Evolutionary conservation across 2,329 filamentous ascomycete genomes (phyloP), one percentile per base, ranked within the genome.

Genomic region (Sarocladiaceae sp.): DNA sequence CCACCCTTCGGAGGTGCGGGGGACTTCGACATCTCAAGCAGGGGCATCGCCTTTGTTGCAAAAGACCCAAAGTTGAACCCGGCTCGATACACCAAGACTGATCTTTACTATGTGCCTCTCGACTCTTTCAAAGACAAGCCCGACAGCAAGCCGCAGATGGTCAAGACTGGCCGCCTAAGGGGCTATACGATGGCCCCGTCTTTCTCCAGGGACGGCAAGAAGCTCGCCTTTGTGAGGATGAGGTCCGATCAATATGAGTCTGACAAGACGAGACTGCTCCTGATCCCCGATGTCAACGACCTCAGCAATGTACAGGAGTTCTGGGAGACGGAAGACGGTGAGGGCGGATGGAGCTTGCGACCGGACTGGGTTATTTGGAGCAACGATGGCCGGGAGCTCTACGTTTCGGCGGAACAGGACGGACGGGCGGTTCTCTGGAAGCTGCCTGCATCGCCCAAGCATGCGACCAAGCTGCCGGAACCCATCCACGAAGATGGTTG

Each of bases 211-310:
- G 74, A 84, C 55, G 86, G 87, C 9, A 76, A 72, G 27, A 75
- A 76, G 48, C 69, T 91, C 20, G 87, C 80, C 2, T 95, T 94
- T 59, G 72, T 87, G 23, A 80, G 85, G 49, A 95, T 94, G 89
- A 75, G 77, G 50, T 75, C 75, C 45, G 72, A 78, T 43, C 80
- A 83, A 47, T 95, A 95, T 59, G 89, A 96, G 62, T 78, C 83
- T 13, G 88, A 95, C 66, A 66, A 67, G 52, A 75, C 83, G 34
- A 75, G 81, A 34, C 66, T 88, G 3, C 65, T 89, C 49, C 64
- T 88, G 3, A 61, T 87, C 6, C 74, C 78, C 1, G 74, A 87
- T 52, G 66, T 86, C 40, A 61, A 60, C 12, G 72, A 81, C 48
- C 63, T 80, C 9, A 67, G 67, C 47, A 74, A 75, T 47, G 74